Base-by-base conservation (phyloP, 225 moss, liverwort and hornwort species). In the Marchantia paleacea region DNA sequence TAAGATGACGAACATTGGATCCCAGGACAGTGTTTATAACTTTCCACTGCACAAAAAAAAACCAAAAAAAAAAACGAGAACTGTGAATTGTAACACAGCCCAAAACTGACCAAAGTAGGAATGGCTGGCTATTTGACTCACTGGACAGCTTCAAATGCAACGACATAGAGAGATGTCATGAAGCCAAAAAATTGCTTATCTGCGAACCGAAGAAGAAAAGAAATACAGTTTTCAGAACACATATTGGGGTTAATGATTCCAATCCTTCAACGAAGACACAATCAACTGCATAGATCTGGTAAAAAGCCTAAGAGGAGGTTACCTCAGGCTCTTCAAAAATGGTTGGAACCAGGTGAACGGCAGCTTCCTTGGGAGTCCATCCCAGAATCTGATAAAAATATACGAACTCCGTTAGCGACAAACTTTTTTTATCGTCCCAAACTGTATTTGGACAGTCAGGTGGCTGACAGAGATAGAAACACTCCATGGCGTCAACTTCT, bases 331-430 rank as follows among this genome's bases (percentile, higher is more conserved):
- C 89, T 79, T 90, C 90, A 75, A 94, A 94, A 50, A 94, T 82
- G 77, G 85, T 84, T 79, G 96, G 96, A 72, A 97, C 93, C 70
- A 97, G 70, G 88, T 94, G 96, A 78, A 97, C 58, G 52, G 90
- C 90, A 83, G 92, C 94, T 87, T 97, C 96, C 29, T 88, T 86
- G 12, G 94, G 87, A 53, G 94, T 93, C 94, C 96, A 97, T 77
- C 96, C 96, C 78, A 97, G 86, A 69, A 77, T 31, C 84, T 84
- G 48, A 25, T 20, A 48, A 69, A 26, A 15, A 52, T n/a, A 79
- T 24, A 10, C 0, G 6, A 39, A 39, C 39, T 8, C 26, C 8
- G 25, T 75, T 75, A 75, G 58, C 1, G 18, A 6, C 54, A 31
- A 60, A 22, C 24, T 57, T 75, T 11, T 64, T 19, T 9, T 7